Conservation (phyloP, 2,329 filamentous ascomycete genomes). For the Sarocladium oryzae region DNA sequence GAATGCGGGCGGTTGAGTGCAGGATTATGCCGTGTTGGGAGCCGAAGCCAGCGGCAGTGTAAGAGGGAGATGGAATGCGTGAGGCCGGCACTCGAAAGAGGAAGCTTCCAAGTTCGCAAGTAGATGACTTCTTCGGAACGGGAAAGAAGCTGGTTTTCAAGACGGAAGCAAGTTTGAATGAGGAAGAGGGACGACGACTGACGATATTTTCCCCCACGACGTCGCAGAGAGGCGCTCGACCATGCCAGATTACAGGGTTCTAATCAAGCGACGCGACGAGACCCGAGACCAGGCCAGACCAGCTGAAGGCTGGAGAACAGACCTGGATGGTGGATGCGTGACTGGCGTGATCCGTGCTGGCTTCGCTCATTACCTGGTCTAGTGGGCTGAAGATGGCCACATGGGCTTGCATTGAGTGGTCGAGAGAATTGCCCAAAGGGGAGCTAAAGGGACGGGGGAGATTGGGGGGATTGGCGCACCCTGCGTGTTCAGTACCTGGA, state of each 20-base stretch:
- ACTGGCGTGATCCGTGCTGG: constrained; percentile 1
- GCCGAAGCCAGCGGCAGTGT: background rate
- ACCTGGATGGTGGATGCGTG: background rate
- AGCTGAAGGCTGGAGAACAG: constrained; percentile 5
- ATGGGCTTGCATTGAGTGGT: constrained; percentile 6
- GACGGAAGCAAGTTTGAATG: constrained; percentile 1
- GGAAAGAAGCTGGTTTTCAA: too few relatives aligned
- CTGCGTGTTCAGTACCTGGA: too few relatives aligned
- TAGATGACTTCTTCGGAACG: constrained; percentile 7
- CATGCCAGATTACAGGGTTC: constrained; percentile 3
- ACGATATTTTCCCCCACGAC: constrained; percentile 5
- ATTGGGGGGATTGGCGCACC: background rate
- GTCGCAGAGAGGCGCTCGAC: constrained; percentile 5
- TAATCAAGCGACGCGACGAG: background rate
- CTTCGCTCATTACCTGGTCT: constrained; percentile 4
- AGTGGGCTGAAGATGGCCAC: constrained; percentile 3
- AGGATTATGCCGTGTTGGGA: background rate
- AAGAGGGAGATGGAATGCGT: background rate
- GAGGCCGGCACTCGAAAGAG: background rate
- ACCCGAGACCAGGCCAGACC: background rate
- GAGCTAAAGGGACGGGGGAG: constrained; percentile 1
- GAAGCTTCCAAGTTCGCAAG: background rate
- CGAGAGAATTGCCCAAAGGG: background rate
- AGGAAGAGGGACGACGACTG: background rate
- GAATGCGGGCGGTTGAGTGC: background rate